Evolutionary conservation across 352 stramenopile species (phyloP), one percentile per base, ranked within the genome.

Genomic region (Globisporangium megalacanthum): DNA sequence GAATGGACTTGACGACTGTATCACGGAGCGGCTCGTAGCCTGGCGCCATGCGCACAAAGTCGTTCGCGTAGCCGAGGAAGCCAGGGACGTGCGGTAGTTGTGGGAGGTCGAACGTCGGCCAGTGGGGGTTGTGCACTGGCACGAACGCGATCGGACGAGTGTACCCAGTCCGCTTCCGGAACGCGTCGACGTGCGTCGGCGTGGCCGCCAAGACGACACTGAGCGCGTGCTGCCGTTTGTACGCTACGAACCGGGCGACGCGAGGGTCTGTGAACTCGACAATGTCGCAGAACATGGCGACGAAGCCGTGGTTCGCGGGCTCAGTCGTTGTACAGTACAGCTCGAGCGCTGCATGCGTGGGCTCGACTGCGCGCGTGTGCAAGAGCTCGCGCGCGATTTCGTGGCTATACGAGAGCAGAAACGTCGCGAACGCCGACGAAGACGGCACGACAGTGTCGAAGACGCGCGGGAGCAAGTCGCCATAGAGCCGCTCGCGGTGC

Each of bases 201-300:
- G 73, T 88, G 11, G 67, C 68, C 9, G 69, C 77, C 6, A 92
- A 60, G 49, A 92, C 79, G 65, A 88, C 85, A 35, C 66, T 81
- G 33, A 88, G 61, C 14, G 79, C 81, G 47, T 71, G 71, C 14
- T 86, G 78, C 13, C 81, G 71, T 49, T 79, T 75, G 53, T 66
- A 64, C 10, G 69, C 79, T 8, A 92, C 77, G 15, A 85, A 83
- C 3, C 71, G 67, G 10, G 69, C 81, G 31, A 92, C 73, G 37
- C 60, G 62, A 5, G 69, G 64, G 39, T 92, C 72, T 1, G 57
- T 67, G 50, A 92, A 90, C 66, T 86, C 70, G 49, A 88, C 60
- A 31, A 92, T 77, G 44, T 90, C 77, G 52, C 79, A 87, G 45
- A 90, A 90, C 75, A 90, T 89, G 54, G 74, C 82, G 17, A 92